phyloP scores from a whole-genome alignment of 345 rosid species.

The Citrus hindsii region DNA sequence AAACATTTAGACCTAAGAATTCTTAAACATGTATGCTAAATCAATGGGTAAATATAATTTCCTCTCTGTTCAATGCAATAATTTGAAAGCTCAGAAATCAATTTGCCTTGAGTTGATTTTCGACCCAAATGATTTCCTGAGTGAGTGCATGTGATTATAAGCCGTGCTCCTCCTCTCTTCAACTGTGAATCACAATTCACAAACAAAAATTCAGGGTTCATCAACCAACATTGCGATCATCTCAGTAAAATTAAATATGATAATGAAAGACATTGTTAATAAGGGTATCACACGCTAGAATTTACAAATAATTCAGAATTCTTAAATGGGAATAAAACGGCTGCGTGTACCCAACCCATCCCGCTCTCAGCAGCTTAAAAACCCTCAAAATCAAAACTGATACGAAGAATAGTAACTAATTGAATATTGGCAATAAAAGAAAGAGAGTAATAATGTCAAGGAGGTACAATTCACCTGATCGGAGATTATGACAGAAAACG shows the following conservation, averaged over 20 bases:
- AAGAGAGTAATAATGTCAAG: background rate
- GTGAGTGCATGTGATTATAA: background rate
- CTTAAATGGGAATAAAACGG: too few species aligned
- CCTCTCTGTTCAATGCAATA: background rate
- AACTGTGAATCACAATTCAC: background rate
- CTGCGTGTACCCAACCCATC: background rate
- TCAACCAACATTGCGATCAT: background rate
- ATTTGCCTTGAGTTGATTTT: background rate
- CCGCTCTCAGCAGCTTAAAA: background rate
- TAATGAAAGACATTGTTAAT: background rate
- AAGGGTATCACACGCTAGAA: background rate
- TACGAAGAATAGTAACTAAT: background rate
- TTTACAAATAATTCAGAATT: background rate
- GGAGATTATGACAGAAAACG: background rate
- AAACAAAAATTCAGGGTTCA: background rate
- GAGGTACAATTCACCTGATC: slow-evolving; percentile 4
- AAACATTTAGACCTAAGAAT: background rate
- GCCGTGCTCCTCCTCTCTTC: background rate
- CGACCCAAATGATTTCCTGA: slow-evolving; percentile 7
- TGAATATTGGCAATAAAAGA: background rate
- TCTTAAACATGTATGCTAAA: background rate
- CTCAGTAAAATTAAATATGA: background rate
- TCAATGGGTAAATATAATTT: background rate
- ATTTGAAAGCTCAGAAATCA: background rate
- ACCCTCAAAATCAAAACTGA: background rate